Evolutionary conservation across 108 stramenopile genomes (phyloP), one percentile per base, ranked within the genome.

Genomic region (Hondaea fermentalgiana): DNA sequence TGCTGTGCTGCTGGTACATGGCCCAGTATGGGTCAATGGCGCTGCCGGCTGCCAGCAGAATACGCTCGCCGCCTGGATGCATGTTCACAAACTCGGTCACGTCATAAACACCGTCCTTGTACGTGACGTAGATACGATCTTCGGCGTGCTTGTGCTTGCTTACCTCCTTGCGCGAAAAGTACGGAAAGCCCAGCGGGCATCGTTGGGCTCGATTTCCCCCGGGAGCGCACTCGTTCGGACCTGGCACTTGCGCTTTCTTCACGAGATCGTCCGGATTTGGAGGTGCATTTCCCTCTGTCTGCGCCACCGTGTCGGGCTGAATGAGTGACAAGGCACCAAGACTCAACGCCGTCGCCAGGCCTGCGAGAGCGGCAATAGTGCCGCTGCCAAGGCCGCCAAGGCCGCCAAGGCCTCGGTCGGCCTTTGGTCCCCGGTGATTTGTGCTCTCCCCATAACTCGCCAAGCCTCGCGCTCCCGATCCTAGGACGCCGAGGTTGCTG

Each of bases 61-160:
- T 97, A 90, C 98, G 97, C 87, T 97, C 96, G 28, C 99, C 98
- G 25, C 96, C 96, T 5, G 96, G 96, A 92, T 96, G 96, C 90
- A 95, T 94, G 35, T 89, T 91, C 43, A 98, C 91, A 88, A 99
- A 99, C 35, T 96, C 92, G 12, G 99, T 98, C 4, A 98, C 96
- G 92, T 99, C 98, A 90, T 98, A 99, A 4, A 98, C 98, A 57
- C 94, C 92, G 21, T 95, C 96, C 8, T 92, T 93, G 90, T 96
- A 97, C 23, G 95, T 95, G 92, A 98, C 97, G 97, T 98, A 99
- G 45, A 93, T 87, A 16, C 94, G 93, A 12, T 93, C 94, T 25
- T 83, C 90, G 42, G n/a, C 42, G 60, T 29, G 72, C 3, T 88
- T 91, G 76, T 93, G 93, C 57, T 91, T 83, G 21, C 87, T 71